Evolutionary conservation across 495 filamentous ascomycete genomes (phyloP), one percentile per base, ranked within the genome.

Genomic region (Trichoderma virens): DNA sequence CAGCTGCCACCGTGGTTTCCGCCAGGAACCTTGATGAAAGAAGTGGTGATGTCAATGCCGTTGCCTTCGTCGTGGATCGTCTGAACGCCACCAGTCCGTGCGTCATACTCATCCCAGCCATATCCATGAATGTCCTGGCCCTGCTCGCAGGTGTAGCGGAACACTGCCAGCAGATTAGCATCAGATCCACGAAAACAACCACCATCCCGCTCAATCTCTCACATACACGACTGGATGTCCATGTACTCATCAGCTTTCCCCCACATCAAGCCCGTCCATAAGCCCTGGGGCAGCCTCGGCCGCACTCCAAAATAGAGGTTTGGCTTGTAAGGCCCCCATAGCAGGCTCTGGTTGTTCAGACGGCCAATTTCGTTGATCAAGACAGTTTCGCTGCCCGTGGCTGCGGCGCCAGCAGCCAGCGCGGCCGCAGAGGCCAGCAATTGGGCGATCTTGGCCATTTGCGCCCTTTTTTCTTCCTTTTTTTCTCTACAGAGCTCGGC

Each of bases 241-340:
- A 79, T 74, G 75, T 87, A 96, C 66, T 89, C 85, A 67, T 98
- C 91, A 45, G 96, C 89, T 73, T 88, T 89, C 20, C 86, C 84
- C 95, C 95, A 98, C 81, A 98, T 82, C 73, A 98, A 80, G 27
- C 90, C 93, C 2, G 90, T 85, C 73, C 87, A 83, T 64, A 98
- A 74, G 70, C 91, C 92, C 70, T 92, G 89, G 1, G 93, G 89
- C 68, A 98, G 86, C 51, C 92, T 85, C 62, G 94, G 92, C 9
- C 91, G 83, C 38, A 97, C 84, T 3, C 94, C 94, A 78, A 98
- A 98, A 77, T 98, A 98, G 28, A 98, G 78, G 68, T 97, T 97
- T 5, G 94, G 92, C 28, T 91, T 84, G 76, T 98, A 98, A 27
- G 94, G 92, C 5, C 95, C 95, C 94, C 94, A 98, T 85, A 97